Conservation (phyloP, 1,139 yeast species). For the Taphrina sp. region DNA sequence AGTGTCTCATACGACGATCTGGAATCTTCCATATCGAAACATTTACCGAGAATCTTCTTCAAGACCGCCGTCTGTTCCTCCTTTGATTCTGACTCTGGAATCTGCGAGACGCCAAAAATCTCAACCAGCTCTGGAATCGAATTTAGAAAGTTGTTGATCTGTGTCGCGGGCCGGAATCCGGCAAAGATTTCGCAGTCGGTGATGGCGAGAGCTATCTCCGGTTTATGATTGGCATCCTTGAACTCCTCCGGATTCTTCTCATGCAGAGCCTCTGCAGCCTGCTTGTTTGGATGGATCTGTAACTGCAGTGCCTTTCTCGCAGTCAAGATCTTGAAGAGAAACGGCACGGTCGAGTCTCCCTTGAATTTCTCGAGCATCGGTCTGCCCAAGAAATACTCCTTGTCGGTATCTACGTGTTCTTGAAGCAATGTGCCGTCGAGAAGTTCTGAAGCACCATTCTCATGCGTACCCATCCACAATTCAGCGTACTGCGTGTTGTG, state of each 20-base stretch:
- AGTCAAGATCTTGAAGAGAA: constrained; percentile 86
- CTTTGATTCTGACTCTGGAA: constrained; percentile 43
- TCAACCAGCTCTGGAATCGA: constrained; percentile 72
- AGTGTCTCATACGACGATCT: constrained; percentile 4
- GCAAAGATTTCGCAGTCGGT: constrained; percentile 96
- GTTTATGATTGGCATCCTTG: constrained; percentile 83
- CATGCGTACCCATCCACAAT: constrained; percentile 99
- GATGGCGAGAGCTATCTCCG: constrained; percentile 98
- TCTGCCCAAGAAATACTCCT: constrained; percentile 59
- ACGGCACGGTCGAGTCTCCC: constrained; percentile 66
- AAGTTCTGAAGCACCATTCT: constrained; percentile 74
- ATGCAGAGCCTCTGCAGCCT: constrained; percentile 72
- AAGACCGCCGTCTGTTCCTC: constrained; percentile 4
- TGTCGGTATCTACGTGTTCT: constrained; percentile 60
- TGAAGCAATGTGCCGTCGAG: constrained; percentile 59
- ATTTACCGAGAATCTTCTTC: constrained; percentile 2
- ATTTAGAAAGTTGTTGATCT: constrained; percentile 64
- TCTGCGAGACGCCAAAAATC: constrained; percentile 61
- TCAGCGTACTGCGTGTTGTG: constrained; percentile 35
- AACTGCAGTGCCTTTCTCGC: constrained; percentile 89
- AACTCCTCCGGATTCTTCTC: constrained; percentile 84
- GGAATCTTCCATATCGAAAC: constrained; percentile 20
- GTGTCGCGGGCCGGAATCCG: constrained; percentile 88
- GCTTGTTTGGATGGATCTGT: constrained; percentile 97
- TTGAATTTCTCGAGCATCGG: constrained; percentile 55